phyloP scores from a whole-genome alignment of 208 protist species.

The Leishmania tarentolae region DNA sequence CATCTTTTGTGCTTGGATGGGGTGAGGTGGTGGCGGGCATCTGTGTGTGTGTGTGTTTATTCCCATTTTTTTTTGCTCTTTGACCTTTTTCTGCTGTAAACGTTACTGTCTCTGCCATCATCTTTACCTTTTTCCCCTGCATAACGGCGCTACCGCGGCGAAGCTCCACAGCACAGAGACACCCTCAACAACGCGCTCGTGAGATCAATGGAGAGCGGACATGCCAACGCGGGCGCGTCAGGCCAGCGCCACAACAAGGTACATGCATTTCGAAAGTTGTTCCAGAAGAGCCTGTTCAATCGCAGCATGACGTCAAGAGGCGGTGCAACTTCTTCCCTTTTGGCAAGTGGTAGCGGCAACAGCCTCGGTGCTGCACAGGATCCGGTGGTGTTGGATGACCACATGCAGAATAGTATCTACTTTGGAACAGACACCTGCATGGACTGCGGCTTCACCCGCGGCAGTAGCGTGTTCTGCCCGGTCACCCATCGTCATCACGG shows the following conservation, averaged over 20 bases:
- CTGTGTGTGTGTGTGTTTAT: background rate
- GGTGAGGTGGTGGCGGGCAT: no score
- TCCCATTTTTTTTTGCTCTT: background rate
- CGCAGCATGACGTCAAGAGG: constrained; percentile 2
- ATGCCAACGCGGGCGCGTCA: background rate
- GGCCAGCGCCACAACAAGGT: background rate
- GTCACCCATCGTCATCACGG: constrained; percentile 55
- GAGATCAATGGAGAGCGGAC: background rate
- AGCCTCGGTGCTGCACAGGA: constrained; percentile 1
- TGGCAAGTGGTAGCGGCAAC: background rate
- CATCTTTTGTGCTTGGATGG: background rate
- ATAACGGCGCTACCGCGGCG: background rate
- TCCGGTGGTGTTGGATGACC: constrained; percentile 40
- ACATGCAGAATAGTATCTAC: constrained; percentile 52
- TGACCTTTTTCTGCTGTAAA: constrained; percentile 2
- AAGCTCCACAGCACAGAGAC: background rate
- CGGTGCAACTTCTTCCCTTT: constrained; percentile 1
- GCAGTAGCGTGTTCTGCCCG: constrained; percentile 51
- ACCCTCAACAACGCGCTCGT: background rate
- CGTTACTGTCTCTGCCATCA: background rate
- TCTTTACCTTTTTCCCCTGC: background rate
- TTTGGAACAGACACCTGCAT: constrained; percentile 38
- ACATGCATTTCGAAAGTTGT: constrained; percentile 23
- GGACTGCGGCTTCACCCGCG: constrained; percentile 38
- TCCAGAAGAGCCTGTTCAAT: constrained; percentile 13